phyloP scores from a whole-genome alignment of 805 yeast species.

The Barnettozyma pratensis region DNA sequence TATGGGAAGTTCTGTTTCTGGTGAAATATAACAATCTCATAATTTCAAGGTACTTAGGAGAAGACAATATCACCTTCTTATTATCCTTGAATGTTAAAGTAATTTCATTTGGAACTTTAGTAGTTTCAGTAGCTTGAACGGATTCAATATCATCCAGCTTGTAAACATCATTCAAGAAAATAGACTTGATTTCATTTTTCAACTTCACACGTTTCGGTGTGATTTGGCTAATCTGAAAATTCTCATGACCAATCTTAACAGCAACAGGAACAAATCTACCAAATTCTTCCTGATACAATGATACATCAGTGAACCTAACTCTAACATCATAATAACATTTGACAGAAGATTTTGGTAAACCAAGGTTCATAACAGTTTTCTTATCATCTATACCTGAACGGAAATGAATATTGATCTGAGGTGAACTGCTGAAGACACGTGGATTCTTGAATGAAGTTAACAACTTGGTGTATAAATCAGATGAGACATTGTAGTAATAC shows the following conservation, averaged over 20 bases:
- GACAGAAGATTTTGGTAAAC: slow-evolving; percentile 38
- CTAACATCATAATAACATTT: slow-evolving; percentile 43
- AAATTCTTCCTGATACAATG: slow-evolving; percentile 42
- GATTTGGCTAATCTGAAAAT: slow-evolving; percentile 49
- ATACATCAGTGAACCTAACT: slow-evolving; percentile 47
- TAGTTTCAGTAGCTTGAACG: slow-evolving; percentile 35
- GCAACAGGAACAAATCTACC: slow-evolving; percentile 56
- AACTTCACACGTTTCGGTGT: slow-evolving; percentile 38
- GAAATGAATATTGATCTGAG: slow-evolving; percentile 29
- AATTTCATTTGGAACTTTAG: slow-evolving; percentile 47
- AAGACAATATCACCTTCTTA: slow-evolving; percentile 35
- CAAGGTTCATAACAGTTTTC: slow-evolving; percentile 37
- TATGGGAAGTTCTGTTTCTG: slow-evolving; percentile 44
- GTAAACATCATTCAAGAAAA: slow-evolving; percentile 39
- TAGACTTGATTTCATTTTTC: slow-evolving; percentile 29
- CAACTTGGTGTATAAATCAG: slow-evolving; percentile 23
- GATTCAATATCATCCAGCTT: slow-evolving; percentile 35
- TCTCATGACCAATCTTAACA: slow-evolving; percentile 65
- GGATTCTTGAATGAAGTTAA: slow-evolving; percentile 21
- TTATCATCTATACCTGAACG: slow-evolving; percentile 42
- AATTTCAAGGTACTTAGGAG: slow-evolving; percentile 55
- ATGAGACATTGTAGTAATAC: slow-evolving; percentile 41
- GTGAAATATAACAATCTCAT: slow-evolving; percentile 66
- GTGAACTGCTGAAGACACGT: slow-evolving; percentile 11
- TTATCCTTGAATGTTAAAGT: slow-evolving; percentile 37